Evolutionary conservation across 306 rosid species (phyloP).

Genomic region (Oemleria cerasiformis): DNA sequence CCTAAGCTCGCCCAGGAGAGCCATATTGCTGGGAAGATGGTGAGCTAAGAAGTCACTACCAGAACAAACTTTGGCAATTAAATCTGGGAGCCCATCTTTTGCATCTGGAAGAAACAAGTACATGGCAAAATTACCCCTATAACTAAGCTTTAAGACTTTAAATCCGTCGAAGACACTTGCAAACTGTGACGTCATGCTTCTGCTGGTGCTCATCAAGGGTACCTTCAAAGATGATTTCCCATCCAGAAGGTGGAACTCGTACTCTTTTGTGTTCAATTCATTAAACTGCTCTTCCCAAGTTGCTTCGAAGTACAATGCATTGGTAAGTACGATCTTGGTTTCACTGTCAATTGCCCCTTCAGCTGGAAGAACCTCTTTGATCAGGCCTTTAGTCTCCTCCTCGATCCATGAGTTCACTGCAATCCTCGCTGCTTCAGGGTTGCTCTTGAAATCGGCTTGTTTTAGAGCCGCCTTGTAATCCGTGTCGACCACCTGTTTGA

Average conservation of each 20-base stretch:
- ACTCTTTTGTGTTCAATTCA: not conserved
- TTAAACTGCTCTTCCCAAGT: constrained; percentile 9
- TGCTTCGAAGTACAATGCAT: constrained; percentile 26
- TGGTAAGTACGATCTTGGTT: constrained; percentile 8
- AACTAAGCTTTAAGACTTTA: constrained; percentile 1
- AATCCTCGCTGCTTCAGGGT: constrained; percentile 5
- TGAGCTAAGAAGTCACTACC: not conserved
- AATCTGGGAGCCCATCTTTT: constrained; percentile 16
- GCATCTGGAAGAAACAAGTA: constrained; percentile 28
- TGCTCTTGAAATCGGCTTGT: not conserved
- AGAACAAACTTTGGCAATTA: not conserved
- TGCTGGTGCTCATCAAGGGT: constrained; percentile 24
- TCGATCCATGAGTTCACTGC: constrained; percentile 28
- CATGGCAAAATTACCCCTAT: constrained; percentile 9
- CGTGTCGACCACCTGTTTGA: not conserved
- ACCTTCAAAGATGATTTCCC: not conserved
- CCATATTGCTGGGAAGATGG: not conserved
- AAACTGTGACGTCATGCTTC: no score
- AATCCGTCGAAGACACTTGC: constrained; percentile 7
- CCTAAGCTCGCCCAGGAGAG: not conserved
- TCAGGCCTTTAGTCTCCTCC: constrained; percentile 18
- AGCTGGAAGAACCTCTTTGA: constrained; percentile 1
- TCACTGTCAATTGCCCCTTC: not conserved
- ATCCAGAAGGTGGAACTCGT: constrained; percentile 5
- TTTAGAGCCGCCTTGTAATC: not conserved